Evolutionary conservation across 768 basidiomycete species (phyloP).

Genomic region (Baorangia bicolor): DNA sequence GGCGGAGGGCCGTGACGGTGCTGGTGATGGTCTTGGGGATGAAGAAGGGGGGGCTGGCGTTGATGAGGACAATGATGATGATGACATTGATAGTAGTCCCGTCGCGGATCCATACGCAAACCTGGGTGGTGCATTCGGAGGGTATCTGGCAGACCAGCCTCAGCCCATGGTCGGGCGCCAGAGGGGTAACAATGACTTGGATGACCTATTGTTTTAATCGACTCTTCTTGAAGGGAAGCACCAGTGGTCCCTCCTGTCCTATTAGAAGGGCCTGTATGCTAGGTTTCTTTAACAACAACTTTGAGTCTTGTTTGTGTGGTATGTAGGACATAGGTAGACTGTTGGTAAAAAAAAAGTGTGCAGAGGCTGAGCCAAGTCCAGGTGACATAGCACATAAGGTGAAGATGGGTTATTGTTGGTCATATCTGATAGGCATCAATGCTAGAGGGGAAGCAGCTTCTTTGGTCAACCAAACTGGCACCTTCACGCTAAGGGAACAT

Average conservation of each 20-base stretch:
- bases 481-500: background rate
- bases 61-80: slow-evolving; percentile 44
- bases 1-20: background rate
- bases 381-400: background rate
- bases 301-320: slow-evolving; percentile 4
- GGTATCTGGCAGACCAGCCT: slow-evolving; percentile 72
- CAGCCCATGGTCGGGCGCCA: slow-evolving; percentile 51
- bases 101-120: slow-evolving; percentile 78
- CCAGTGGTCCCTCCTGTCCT: background rate
- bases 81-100: slow-evolving; percentile 34
- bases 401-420: background rate
- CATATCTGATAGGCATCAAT: background rate
- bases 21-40: slow-evolving; percentile 21
- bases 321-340: slow-evolving; percentile 3
- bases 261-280: background rate
- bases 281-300: background rate
- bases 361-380: background rate
- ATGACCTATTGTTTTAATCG: slow-evolving; percentile 64
- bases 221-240: background rate
- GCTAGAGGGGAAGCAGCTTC: background rate
- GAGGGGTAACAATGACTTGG: slow-evolving; percentile 48
- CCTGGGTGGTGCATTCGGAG: slow-evolving; percentile 73
- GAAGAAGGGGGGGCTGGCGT: slow-evolving; percentile 23
- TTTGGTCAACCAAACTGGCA: background rate
- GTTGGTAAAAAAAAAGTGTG: background rate